These are phyloP conservation scores for Stephania cephalantha DNA, from an alignment of 164 flowering plant species.

Conservation along the genomic window DNA sequence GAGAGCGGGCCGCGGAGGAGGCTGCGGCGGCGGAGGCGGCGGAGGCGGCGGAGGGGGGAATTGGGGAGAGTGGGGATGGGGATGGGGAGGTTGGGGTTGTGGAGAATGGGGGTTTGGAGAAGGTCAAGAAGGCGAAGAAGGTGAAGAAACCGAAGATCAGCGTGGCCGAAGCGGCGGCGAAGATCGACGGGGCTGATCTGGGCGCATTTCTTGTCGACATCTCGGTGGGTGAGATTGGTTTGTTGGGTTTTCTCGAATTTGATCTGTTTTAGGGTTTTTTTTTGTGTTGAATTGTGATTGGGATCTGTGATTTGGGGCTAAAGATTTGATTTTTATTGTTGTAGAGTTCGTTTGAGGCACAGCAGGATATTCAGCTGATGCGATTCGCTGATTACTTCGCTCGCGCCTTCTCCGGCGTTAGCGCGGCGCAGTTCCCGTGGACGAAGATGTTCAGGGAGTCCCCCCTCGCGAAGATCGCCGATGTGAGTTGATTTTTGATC, in stretches of 20 bases:
- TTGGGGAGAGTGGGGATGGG: not conserved
- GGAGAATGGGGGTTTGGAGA: not conserved
- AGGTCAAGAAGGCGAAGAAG: not conserved
- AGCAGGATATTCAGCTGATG: constrained; percentile 67
- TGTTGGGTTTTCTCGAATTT: not conserved
- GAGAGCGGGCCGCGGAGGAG: not conserved
- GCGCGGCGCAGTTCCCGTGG: constrained; percentile 69
- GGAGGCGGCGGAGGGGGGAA: not conserved
- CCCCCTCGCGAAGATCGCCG: constrained; percentile 48
- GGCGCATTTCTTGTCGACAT: not conserved
- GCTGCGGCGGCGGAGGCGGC: not conserved
- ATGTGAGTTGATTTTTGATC: constrained; percentile 38
- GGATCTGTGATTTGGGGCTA: not conserved
- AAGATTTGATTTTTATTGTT: not conserved
- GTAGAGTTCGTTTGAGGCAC: constrained; percentile 51
- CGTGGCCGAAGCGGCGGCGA: not conserved
- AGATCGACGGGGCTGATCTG: constrained; percentile 1
- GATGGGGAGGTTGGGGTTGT: not conserved
- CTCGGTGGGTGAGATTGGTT: not conserved
- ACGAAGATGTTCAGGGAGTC: constrained; percentile 58
- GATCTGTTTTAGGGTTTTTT: not conserved
- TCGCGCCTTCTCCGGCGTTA: constrained; percentile 49
- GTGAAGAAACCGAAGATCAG: not conserved
- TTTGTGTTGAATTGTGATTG: not conserved
- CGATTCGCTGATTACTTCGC: constrained; percentile 81